Base-by-base conservation (phyloP, 2,329 filamentous ascomycete genomes). In the Nemania sp. region DNA sequence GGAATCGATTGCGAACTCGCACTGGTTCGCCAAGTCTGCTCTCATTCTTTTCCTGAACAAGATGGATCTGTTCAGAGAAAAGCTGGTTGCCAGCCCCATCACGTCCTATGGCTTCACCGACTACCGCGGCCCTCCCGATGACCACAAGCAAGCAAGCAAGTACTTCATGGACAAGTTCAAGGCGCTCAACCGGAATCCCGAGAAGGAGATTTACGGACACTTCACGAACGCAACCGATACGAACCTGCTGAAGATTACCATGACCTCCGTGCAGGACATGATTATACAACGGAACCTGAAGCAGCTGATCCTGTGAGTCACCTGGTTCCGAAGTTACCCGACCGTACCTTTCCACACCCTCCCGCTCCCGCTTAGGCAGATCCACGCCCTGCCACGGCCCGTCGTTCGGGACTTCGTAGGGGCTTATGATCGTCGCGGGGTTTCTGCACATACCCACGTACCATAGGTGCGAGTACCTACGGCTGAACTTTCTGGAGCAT, bases 21-120 rank as follows among this genome's bases (percentile, higher is more conserved):
- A 91, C 68, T 93, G 89, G 89, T 93, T 93, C 74, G 84, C 86
- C 65, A 86, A 88, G 63, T 91, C 89, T 34, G 85, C 89, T 1
- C 86, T 92, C 55, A 92, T 93, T 61, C 81, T 93, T 46, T 93
- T 93, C 75, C 79, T 93, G 56, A 93, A 92, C 79, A 93, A 93
- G 77, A 91, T 92, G 76, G 89, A 93, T 72, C 77, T 92, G 11
- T 93, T 93, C 79, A 88, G 84, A 70, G 84, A 86, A 66, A 93
- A 93, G 75, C 78, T 93, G 30, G 73, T 79, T 2, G 77, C 80
- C 52, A 90, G 86, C 60, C 86, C 89, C 3, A 88, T 93, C 61
- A 84, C 82, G 53, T 82, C 84, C 49, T 86, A 90, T 67, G 83
- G 83, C 55, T 92, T 92, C 73, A 88, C 88, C 36, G 89, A 93